Evolutionary conservation across 2,329 filamentous ascomycete genomes (phyloP).

Genomic region (Aspergillus brasiliensis): DNA sequence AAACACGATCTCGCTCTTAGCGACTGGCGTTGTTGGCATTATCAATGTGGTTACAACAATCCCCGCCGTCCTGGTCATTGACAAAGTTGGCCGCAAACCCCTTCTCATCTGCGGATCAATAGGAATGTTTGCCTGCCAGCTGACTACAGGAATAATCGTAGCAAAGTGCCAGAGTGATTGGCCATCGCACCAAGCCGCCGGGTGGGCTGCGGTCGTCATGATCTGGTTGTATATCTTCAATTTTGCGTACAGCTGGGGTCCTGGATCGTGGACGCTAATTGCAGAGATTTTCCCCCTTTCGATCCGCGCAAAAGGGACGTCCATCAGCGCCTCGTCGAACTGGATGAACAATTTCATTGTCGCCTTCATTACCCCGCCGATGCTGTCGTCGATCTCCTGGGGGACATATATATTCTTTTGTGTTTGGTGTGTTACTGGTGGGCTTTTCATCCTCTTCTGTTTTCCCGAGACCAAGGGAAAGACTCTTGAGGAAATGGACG

Average conservation of each 20-base stretch:
- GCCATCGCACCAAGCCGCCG: slow-evolving; percentile 50
- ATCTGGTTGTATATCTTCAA: slow-evolving; percentile 70
- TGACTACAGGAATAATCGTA: slow-evolving; percentile 59
- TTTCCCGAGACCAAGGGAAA: slow-evolving; percentile 6
- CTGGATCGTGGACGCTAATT: neutral
- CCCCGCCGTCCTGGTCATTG: slow-evolving; percentile 37
- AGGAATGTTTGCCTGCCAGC: slow-evolving; percentile 68
- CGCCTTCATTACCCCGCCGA: neutral
- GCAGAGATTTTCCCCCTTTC: slow-evolving; percentile 2
- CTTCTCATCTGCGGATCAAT: slow-evolving; percentile 54
- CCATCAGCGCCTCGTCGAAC: neutral
- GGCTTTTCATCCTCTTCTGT: neutral
- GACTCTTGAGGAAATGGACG: slow-evolving; percentile 4
- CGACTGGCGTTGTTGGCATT: slow-evolving; percentile 2
- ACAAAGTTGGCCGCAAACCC: slow-evolving; percentile 35
- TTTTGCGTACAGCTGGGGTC: slow-evolving; percentile 50
- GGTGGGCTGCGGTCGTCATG: slow-evolving; percentile 63
- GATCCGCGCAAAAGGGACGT: neutral
- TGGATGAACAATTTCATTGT: slow-evolving; percentile 7
- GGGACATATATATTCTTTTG: slow-evolving; percentile 6
- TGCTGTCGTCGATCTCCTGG: neutral
- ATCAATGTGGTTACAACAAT: slow-evolving; percentile 16
- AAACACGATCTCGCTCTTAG: slow-evolving; percentile 19
- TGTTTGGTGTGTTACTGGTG: no score
- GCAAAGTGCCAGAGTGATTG: slow-evolving; percentile 1